Conservation (phyloP, 2,329 filamentous ascomycete genomes). For the Lecanosticta acicola region DNA sequence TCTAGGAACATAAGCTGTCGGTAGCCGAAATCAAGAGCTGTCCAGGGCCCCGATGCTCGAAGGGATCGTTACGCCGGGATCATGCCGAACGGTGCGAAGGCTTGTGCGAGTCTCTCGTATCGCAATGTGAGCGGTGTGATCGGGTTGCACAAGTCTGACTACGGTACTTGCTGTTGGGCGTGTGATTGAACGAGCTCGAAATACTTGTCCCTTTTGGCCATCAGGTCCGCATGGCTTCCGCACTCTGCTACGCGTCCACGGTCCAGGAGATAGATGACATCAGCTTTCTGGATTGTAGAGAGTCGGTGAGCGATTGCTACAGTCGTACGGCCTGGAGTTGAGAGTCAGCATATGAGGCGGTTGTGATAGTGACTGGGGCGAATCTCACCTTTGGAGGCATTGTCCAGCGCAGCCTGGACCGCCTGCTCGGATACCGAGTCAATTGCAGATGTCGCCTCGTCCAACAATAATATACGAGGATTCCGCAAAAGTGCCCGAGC, state of each 20-base stretch:
- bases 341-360: slow-evolving; percentile 31
- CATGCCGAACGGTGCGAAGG: too few relatives aligned
- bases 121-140: too few relatives aligned
- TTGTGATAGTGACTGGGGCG: too few relatives aligned
- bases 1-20: too few relatives aligned
- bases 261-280: slow-evolving; percentile 39
- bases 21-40: too few relatives aligned
- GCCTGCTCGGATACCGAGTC: slow-evolving; percentile 24
- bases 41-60: too few relatives aligned
- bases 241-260: slow-evolving; percentile 35
- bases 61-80: too few relatives aligned
- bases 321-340: slow-evolving; percentile 32
- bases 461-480: slow-evolving; percentile 27
- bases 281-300: slow-evolving; percentile 36
- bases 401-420: slow-evolving; percentile 27
- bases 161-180: too few relatives aligned
- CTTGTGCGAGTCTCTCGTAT: too few relatives aligned
- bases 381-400: slow-evolving; percentile 19
- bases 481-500: slow-evolving; percentile 28
- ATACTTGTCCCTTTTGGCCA: slow-evolving; percentile 5
- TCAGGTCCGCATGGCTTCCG: slow-evolving; percentile 29
- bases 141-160: too few relatives aligned
- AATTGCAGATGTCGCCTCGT: slow-evolving; percentile 30
- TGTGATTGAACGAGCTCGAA: background rate
- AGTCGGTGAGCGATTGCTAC: slow-evolving; percentile 41